phyloP scores from a whole-genome alignment of 345 rosid genomes.

The Limnanthes douglasii region DNA sequence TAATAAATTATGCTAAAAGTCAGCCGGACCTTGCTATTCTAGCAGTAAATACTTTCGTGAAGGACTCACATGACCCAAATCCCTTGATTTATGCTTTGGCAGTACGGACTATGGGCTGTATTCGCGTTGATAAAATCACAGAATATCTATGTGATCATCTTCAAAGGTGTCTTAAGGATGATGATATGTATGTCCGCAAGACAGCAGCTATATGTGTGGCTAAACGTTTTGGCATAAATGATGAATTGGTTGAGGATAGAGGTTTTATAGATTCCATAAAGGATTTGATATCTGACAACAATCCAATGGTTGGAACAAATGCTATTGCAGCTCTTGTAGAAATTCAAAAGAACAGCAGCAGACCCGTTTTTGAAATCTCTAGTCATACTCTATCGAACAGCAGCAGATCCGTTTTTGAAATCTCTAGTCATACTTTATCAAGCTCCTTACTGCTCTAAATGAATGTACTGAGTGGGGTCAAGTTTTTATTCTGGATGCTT shows the following conservation, averaged over 20 bases:
- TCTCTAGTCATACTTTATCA: conserved; percentile 60
- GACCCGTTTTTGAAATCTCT: conserved; percentile 79
- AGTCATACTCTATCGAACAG: conserved; percentile 73
- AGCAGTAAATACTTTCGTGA: conserved; percentile 92
- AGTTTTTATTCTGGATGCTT: conserved; percentile 94
- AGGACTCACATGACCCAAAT: conserved; percentile 99
- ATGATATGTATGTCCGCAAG: conserved; percentile 96
- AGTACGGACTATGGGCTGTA: conserved; percentile 97
- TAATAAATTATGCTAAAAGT: conserved; percentile 86
- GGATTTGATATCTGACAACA: conserved; percentile 96
- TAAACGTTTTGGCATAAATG: conserved; percentile 89
- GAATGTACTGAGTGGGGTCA: conserved; percentile 99
- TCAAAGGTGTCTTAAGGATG: conserved; percentile 97
- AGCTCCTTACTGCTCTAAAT: conserved; percentile 94
- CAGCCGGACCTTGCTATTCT: conserved; percentile 97
- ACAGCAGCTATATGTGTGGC: conserved; percentile 98
- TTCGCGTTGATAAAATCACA: conserved; percentile 93
- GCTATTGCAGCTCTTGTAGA: conserved; percentile 97
- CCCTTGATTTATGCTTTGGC: conserved; percentile 95
- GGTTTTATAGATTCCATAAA: conserved; percentile 87
- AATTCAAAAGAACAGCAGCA: conserved; percentile 74
- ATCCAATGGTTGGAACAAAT: conserved; percentile 99
- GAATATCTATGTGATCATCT: conserved; percentile 95
- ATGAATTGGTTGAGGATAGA: conserved; percentile 91
- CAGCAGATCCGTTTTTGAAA: conserved; percentile 66